Evolutionary conservation across 169 alveolate species (phyloP).

Genomic region (Plasmodium gallinaceum): DNA sequence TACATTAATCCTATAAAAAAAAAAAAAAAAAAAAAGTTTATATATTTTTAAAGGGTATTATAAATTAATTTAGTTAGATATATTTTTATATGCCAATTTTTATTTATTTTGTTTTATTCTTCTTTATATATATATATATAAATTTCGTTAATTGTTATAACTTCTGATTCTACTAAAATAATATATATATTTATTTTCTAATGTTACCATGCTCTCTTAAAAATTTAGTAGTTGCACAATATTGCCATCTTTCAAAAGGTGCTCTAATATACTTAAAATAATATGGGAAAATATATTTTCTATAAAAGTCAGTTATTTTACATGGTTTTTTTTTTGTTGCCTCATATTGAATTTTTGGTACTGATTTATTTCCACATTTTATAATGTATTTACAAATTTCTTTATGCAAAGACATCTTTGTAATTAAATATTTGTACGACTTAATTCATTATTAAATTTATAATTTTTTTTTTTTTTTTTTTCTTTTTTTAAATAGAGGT

Average conservation of each 20-base stretch:
- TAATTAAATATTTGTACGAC: neutral
- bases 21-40: neutral
- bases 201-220: slow-evolving; percentile 88
- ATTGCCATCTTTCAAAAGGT: slow-evolving; percentile 90
- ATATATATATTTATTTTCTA: no score
- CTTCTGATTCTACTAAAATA: no score
- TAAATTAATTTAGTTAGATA: no score
- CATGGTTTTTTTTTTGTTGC: slow-evolving; percentile 45
- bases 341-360: slow-evolving; percentile 40
- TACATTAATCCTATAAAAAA: slow-evolving; percentile 85
- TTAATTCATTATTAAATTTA: slow-evolving; percentile 17
- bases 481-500: neutral
- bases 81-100: no score
- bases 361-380: slow-evolving; percentile 36
- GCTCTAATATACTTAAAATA: slow-evolving; percentile 87
- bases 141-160: no score
- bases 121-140: no score
- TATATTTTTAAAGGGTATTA: neutral
- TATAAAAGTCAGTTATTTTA: slow-evolving; percentile 61
- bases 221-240: slow-evolving; percentile 87
- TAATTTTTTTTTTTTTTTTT: neutral
- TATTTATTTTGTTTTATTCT: no score
- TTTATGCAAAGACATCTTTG: slow-evolving; percentile 65
- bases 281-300: slow-evolving; percentile 84
- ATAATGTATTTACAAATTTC: slow-evolving; percentile 71